A percentile compares a stretch with the other conserved stretches of the same genome.
phyloP scores from a whole-genome alignment of 495 filamentous ascomycete species.

The Penicillium cataractarum region DNA sequence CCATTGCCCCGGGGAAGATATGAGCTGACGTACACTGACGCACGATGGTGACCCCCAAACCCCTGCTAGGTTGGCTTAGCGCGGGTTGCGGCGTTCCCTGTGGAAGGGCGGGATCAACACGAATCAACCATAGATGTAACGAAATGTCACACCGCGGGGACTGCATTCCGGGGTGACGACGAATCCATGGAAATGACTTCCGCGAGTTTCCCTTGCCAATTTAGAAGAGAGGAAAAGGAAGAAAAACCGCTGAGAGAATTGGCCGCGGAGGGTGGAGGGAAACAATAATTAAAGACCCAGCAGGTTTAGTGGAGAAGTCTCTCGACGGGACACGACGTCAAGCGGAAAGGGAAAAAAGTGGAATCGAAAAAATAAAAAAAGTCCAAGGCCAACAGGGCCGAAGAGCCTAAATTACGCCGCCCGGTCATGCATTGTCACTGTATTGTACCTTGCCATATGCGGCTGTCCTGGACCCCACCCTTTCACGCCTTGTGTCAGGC shows the following conservation, averaged over 20 bases:
- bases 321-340: background rate
- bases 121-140: conserved; percentile 16
- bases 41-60: conserved; percentile 8
- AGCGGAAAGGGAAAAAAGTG: background rate
- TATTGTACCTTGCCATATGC: conserved; percentile 20
- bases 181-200: conserved; percentile 26
- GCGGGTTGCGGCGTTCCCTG: conserved; percentile 17
- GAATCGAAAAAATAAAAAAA: background rate
- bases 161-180: conserved; percentile 31
- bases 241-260: background rate
- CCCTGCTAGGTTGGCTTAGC: conserved; percentile 20
- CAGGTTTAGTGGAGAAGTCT: background rate
- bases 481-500: background rate
- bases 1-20: conserved; percentile 16
- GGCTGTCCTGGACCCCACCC: background rate
- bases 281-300: background rate
- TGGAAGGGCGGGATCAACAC: conserved; percentile 23
- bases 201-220: conserved; percentile 1
- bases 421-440: conserved; percentile 16
- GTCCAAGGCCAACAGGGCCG: background rate
- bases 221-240: background rate
- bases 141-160: conserved; percentile 17
- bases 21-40: conserved; percentile 30
- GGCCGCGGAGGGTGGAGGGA: background rate
- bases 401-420: conserved; percentile 2